Percentiles rank a stretch among this genome's conserved stretches.
Evolutionary conservation across 352 stramenopile genomes (phyloP).

Genomic region (Phytophthora ramorum): DNA sequence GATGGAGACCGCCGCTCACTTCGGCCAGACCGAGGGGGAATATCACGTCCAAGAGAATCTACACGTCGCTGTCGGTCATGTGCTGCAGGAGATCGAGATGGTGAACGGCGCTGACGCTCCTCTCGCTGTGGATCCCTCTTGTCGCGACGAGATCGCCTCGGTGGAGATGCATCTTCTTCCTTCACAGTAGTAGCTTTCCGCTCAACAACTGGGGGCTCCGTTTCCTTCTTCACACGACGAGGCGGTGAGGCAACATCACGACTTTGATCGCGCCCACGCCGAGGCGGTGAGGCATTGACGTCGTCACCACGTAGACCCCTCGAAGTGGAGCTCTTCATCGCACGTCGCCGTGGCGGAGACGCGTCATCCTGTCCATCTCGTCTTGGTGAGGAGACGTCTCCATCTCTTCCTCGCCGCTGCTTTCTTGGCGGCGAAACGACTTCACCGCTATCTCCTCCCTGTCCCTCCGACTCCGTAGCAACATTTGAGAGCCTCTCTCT

Average conservation of each 20-base stretch:
- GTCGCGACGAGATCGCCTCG: slow-evolving; percentile 25
- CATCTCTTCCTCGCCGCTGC: slow-evolving; percentile 2
- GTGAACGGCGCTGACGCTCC: slow-evolving; percentile 8
- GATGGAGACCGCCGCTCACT: slow-evolving; percentile 15
- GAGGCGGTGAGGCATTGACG: slow-evolving; percentile 23
- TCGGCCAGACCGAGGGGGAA: slow-evolving; percentile 15
- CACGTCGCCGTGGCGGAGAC: slow-evolving; percentile 12
- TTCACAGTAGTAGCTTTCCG: background rate
- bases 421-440: slow-evolving; percentile 43
- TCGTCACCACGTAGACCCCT: slow-evolving; percentile 3
- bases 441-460: slow-evolving; percentile 16
- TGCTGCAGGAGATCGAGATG: slow-evolving; percentile 15
- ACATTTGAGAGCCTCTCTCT: slow-evolving; percentile 20
- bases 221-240: slow-evolving; percentile 20
- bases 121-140: slow-evolving; percentile 6
- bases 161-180: slow-evolving; percentile 29
- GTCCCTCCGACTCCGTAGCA: slow-evolving; percentile 1
- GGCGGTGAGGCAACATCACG: slow-evolving; percentile 26
- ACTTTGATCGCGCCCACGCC: background rate
- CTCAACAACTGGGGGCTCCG: background rate
- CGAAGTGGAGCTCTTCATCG: background rate
- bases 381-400: slow-evolving; percentile 29
- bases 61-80: slow-evolving; percentile 29
- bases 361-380: slow-evolving; percentile 16
- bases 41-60: slow-evolving; percentile 42